Percentiles rank a stretch among this genome's conserved stretches.
These are phyloP conservation scores for Pugionium cornutum DNA, from an alignment of 345 rosid genomes.

Conservation along the genomic window DNA sequence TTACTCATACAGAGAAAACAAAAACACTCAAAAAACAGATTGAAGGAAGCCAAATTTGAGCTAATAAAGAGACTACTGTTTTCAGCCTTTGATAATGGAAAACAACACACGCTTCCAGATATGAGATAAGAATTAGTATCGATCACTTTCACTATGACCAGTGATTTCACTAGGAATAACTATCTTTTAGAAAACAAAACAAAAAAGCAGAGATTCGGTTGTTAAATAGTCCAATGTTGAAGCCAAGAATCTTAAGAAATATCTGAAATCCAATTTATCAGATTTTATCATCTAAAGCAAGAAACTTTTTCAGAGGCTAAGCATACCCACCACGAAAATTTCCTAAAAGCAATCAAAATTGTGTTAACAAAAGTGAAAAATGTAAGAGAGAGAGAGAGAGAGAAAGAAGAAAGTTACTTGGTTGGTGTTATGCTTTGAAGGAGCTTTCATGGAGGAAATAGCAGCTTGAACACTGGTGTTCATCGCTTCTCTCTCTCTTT, in stretches of 20 bases:
- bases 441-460: slow-evolving; percentile 70
- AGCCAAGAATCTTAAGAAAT: slow-evolving; percentile 39
- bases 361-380: background rate
- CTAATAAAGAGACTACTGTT: too few relatives aligned
- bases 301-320: slow-evolving; percentile 32
- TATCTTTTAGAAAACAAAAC: background rate
- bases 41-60: slow-evolving; percentile 13
- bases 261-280: background rate
- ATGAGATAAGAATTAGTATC: slow-evolving; percentile 52
- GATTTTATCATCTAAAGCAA: slow-evolving; percentile 24
- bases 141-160: slow-evolving; percentile 38
- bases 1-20: slow-evolving; percentile 17
- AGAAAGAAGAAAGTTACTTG: slow-evolving; percentile 47
- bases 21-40: slow-evolving; percentile 14
- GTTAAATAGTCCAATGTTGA: slow-evolving; percentile 36
- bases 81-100: slow-evolving; percentile 47
- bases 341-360: too few relatives aligned
- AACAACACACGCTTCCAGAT: too few relatives aligned
- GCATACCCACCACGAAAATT: slow-evolving; percentile 16
- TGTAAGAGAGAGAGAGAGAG: background rate
- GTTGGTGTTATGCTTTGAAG: slow-evolving; percentile 50
- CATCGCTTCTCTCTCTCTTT: slow-evolving; percentile 48
- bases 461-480: slow-evolving; percentile 69
- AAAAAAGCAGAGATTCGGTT: slow-evolving; percentile 23
- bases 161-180: slow-evolving; percentile 26